Percentiles rank a stretch among this genome's conserved stretches.
Evolutionary conservation across 1,139 yeast species (phyloP).

Genomic region (Magnusiomyces fungicola): DNA sequence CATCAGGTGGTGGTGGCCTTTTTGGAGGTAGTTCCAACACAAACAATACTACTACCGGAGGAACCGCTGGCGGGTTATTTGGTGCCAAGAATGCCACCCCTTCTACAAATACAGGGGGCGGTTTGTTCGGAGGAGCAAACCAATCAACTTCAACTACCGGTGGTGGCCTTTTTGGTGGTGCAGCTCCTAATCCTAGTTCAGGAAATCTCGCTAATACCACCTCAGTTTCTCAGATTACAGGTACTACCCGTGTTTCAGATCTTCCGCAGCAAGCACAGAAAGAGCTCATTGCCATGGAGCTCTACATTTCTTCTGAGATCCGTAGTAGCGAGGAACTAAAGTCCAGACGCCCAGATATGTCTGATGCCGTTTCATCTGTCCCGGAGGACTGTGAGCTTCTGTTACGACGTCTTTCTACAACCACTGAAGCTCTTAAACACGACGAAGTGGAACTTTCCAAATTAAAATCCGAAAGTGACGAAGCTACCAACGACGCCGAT

Average conservation of each 20-base stretch:
- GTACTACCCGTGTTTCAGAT: constrained; percentile 83
- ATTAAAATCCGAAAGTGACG: constrained; percentile 39
- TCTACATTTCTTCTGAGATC: constrained; percentile 76
- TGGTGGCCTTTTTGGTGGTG: constrained; percentile 9
- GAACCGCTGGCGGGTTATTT: constrained; percentile 22
- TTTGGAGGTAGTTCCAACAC: constrained; percentile 13
- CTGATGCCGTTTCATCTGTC: constrained; percentile 64
- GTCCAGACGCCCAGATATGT: constrained; percentile 56
- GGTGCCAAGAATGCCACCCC: constrained; percentile 19
- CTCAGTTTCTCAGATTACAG: constrained; percentile 47
- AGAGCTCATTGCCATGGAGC: constrained; percentile 75
- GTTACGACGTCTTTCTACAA: constrained; percentile 52
- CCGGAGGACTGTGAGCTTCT: constrained; percentile 80
- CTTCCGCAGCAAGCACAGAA: constrained; percentile 68
- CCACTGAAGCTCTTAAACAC: constrained; percentile 61
- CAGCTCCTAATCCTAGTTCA: constrained; percentile 17
- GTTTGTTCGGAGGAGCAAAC: constrained; percentile 18
- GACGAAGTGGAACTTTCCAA: constrained; percentile 50
- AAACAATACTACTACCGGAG: neutral
- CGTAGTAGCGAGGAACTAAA: constrained; percentile 73
- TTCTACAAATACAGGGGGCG: constrained; percentile 18
- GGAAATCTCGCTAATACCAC: constrained; percentile 19
- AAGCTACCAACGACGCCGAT: constrained; percentile 49
- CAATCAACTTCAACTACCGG: constrained; percentile 5
- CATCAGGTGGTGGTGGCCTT: constrained; percentile 26